Evolutionary conservation across 257 asterid genomes (phyloP).

Genomic region (Nyctanthes arbortristis): DNA sequence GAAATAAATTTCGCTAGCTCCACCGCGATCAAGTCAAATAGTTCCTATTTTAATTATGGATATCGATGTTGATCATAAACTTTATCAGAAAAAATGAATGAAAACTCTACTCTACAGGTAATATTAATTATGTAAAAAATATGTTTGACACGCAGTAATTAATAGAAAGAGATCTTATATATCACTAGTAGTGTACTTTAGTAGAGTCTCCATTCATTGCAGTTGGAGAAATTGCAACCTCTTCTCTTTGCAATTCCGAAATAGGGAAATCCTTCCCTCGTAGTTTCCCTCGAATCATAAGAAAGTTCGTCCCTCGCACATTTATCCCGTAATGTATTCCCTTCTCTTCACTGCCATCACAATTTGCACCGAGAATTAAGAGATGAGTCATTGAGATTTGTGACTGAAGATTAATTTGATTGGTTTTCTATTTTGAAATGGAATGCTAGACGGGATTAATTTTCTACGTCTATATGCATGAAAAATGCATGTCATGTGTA

Average conservation of each 20-base stretch:
- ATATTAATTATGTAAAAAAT: no score
- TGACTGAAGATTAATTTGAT: no score
- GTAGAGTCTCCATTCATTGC: conserved; percentile 35
- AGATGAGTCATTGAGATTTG: no score
- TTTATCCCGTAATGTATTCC: conserved; percentile 68
- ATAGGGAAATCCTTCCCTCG: conserved; percentile 64
- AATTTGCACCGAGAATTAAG: no score
- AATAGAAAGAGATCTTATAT: no score
- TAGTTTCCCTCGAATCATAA: conserved; percentile 53
- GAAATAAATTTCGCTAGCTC: conserved; percentile 65
- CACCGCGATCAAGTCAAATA: conserved; percentile 54
- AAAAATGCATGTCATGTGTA: neutral
- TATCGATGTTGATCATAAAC: neutral
- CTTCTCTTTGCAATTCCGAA: conserved; percentile 45
- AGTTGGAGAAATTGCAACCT: conserved; percentile 46
- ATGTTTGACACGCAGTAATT: neutral
- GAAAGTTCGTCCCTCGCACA: conserved; percentile 57
- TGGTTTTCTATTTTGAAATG: no score
- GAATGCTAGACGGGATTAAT: no score
- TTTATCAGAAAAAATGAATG: neutral
- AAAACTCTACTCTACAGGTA: no score
- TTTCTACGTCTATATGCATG: neutral
- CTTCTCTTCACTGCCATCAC: conserved; percentile 55
- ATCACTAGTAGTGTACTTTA: conserved; percentile 48
- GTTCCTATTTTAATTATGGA: conserved; percentile 42